Base-by-base conservation (phyloP, 169 alveolate species). In the Plasmodium ovale region DNA sequence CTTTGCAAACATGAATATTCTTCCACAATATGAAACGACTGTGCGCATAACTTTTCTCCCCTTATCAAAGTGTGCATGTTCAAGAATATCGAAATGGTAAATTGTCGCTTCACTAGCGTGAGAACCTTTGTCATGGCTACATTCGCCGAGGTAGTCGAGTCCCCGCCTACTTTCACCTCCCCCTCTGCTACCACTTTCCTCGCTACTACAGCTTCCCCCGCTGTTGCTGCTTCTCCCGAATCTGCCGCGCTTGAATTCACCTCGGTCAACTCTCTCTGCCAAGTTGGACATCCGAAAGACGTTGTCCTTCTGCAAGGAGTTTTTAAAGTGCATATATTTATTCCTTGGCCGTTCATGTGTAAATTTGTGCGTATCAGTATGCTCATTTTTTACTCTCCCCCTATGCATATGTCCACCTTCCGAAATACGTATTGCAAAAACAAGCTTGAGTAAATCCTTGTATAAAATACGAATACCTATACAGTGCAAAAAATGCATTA, bases 391-490 rank as follows among this genome's bases (percentile, higher is more conserved):
- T 16, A 42, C 42, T 31, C 0, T 44, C 33, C 25, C 33, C 4
- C 23, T 56, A 5, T n/a, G n/a, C 3, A 16, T 56, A 21, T 68
- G 79, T 33, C 1, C 29, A 68, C 21, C 16, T 7, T 33, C 44
- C 5, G 54, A 54, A 68, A n/a, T 68, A 12, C 21, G 44, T 42
- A 68, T 68, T 21, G 64, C 79, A 21, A 68, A 33, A 33, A 54
- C 10, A 16, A 68, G 21, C 27, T 31, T 37, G 44, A 35, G 21
- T 6, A 6, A 12, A 68, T 68, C 33, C 25, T 35, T 68, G 21
- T 44, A 19, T 44, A 68, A 42, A 68, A 68, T 23, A 54, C 44
- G 64, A 59, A 68, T 68, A 23, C 79, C 79, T 59, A 33, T 39
- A 14, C 31, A 68, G 19, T 68, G 37, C 62, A 68, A 51, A 19